These are phyloP conservation scores for Amaranthus palmeri DNA, from an alignment of 148 eudicot genomes.

Conservation along the genomic window DNA sequence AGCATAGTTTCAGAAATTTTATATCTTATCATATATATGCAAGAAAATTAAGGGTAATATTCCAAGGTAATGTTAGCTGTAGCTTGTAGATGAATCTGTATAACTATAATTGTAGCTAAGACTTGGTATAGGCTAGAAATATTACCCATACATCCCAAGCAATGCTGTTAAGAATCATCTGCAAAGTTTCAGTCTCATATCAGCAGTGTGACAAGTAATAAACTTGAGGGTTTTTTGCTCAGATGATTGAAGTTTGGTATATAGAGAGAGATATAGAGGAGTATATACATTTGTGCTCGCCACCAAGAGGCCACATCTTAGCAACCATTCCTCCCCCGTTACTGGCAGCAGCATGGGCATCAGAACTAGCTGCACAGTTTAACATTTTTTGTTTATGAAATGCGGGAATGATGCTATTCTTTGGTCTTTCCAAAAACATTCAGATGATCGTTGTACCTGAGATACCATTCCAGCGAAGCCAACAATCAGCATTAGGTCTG, in stretches of 20 bases:
- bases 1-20: background rate
- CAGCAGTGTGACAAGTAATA: slow-evolving; percentile 3
- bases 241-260: background rate
- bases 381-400: background rate
- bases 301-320: slow-evolving; percentile 56
- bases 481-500: slow-evolving; percentile 64
- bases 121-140: slow-evolving; percentile 4
- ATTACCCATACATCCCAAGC: slow-evolving; percentile 72
- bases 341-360: slow-evolving; percentile 72
- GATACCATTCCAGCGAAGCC: slow-evolving; percentile 66
- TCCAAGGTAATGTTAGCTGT: background rate
- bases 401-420: background rate
- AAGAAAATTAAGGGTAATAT: background rate
- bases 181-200: slow-evolving; percentile 19
- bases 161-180: slow-evolving; percentile 56
- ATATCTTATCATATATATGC: background rate
- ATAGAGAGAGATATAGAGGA: background rate
- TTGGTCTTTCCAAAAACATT: background rate
- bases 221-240: background rate
- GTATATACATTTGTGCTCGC: slow-evolving; percentile 48
- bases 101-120: background rate
- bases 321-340: slow-evolving; percentile 63
- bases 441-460: slow-evolving; percentile 36
- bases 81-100: background rate
- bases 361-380: slow-evolving; percentile 55